Conservation (phyloP, 2,329 filamentous ascomycete genomes). For the Graphium sp. region DNA sequence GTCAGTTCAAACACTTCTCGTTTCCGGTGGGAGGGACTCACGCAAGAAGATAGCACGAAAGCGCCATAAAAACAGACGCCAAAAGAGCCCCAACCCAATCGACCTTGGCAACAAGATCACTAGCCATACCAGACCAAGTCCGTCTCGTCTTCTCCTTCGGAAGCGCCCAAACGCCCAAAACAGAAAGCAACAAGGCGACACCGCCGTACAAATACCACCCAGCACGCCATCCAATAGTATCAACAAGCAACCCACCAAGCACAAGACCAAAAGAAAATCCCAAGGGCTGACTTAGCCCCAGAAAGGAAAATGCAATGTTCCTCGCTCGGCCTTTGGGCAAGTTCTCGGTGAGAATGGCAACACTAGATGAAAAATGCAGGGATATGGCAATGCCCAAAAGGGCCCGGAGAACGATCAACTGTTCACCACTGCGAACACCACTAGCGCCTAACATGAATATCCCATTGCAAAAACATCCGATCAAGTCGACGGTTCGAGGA, state of each 20-base stretch:
- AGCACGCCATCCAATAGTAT: slow-evolving; percentile 27
- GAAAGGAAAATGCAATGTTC: slow-evolving; percentile 22
- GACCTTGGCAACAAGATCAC: slow-evolving; percentile 18
- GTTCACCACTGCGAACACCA: slow-evolving; percentile 11
- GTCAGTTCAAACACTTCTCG: no score
- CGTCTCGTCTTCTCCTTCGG: slow-evolving; percentile 11
- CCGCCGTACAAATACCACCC: slow-evolving; percentile 23
- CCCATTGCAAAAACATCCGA: slow-evolving; percentile 14
- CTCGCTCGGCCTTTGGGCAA: slow-evolving; percentile 15
- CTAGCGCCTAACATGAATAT: slow-evolving; percentile 15
- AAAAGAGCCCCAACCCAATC: slow-evolving; percentile 36
- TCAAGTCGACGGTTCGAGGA: slow-evolving; percentile 13
- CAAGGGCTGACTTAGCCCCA: slow-evolving; percentile 26
- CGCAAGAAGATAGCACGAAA: slow-evolving; percentile 37
- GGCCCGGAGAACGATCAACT: slow-evolving; percentile 19
- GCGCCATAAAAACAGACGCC: slow-evolving; percentile 24
- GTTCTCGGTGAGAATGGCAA: slow-evolving; percentile 15
- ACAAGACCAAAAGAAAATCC: slow-evolving; percentile 33
- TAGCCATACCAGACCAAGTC: slow-evolving; percentile 9
- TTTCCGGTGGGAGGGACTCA: slow-evolving; percentile 13
- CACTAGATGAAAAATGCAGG: slow-evolving; percentile 16
- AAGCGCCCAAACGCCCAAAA: slow-evolving; percentile 17
- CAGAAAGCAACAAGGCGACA: slow-evolving; percentile 17
- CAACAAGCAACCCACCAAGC: slow-evolving; percentile 27
- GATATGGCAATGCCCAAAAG: slow-evolving; percentile 20